Conservation (phyloP, 2,329 filamentous ascomycete species). For the Trichoderma hamatum region DNA sequence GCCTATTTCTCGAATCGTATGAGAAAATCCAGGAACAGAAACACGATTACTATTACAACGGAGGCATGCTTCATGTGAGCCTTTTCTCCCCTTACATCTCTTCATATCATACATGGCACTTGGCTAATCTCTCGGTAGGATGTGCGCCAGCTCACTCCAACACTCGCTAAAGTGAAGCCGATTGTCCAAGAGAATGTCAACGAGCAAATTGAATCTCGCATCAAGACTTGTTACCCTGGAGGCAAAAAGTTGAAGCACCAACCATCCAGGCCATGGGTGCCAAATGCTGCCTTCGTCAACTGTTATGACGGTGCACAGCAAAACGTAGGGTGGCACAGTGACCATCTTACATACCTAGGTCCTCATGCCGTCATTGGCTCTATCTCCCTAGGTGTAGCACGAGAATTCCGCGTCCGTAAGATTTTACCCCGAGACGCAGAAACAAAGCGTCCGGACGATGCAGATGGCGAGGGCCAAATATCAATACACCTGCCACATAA, state of each 20-base stretch:
- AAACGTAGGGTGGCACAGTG: constrained; percentile 88
- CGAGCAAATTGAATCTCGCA: constrained; percentile 71
- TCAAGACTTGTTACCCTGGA: constrained; percentile 66
- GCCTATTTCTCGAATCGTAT: constrained; percentile 78
- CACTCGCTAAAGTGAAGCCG: constrained; percentile 69
- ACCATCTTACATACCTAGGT: constrained; percentile 91
- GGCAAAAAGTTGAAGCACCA: constrained; percentile 78
- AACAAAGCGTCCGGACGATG: constrained; percentile 46
- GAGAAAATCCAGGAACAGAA: constrained; percentile 72
- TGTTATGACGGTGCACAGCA: constrained; percentile 83
- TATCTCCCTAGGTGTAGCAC: constrained; percentile 85
- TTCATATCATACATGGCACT: not conserved
- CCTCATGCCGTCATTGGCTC: constrained; percentile 88
- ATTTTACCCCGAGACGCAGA: constrained; percentile 64
- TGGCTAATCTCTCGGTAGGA: constrained; percentile 52
- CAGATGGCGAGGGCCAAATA: constrained; percentile 80
- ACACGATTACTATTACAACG: constrained; percentile 85
- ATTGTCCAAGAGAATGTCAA: constrained; percentile 79
- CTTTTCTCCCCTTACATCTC: not conserved
- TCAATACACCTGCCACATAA: constrained; percentile 94
- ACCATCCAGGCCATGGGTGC: constrained; percentile 71
- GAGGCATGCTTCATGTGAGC: constrained; percentile 65
- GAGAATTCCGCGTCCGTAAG: constrained; percentile 85
- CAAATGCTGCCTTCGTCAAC: constrained; percentile 93
- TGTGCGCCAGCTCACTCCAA: constrained; percentile 74